Conservation (phyloP, 345 rosid genomes). For the Citrus sp. region DNA sequence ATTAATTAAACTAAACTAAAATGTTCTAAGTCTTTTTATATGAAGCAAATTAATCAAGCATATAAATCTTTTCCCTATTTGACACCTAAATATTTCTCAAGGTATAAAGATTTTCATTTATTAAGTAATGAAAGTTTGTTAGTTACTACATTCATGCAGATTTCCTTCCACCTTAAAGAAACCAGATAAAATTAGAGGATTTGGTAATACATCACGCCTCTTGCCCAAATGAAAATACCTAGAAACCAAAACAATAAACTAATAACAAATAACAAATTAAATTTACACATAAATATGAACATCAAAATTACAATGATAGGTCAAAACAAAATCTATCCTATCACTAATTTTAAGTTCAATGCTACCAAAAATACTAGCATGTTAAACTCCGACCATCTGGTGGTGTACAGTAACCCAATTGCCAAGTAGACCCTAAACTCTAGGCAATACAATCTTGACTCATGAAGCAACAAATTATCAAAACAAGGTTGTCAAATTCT, state of each 20-base stretch:
- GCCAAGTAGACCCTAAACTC: not conserved
- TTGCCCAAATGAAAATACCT: constrained; percentile 64
- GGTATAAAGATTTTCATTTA: too few species aligned
- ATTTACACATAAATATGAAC: not conserved
- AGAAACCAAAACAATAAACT: constrained; percentile 13
- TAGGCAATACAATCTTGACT: not conserved
- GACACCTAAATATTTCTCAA: too few species aligned
- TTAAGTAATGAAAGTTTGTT: too few species aligned
- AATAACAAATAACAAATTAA: not conserved
- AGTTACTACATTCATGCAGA: too few species aligned
- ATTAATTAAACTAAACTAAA: too few species aligned
- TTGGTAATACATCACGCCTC: constrained; percentile 53
- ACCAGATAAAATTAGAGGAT: constrained; percentile 45
- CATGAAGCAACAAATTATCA: not conserved
- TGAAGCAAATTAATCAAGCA: too few species aligned
- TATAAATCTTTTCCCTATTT: too few species aligned
- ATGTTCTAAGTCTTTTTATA: too few species aligned
- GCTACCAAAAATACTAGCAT: not conserved
- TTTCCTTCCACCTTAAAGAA: constrained; percentile 15
- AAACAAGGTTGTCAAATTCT: not conserved
- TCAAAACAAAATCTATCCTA: not conserved
- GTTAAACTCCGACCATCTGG: not conserved
- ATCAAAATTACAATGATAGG: not conserved
- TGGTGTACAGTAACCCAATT: not conserved
- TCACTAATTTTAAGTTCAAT: not conserved